Evolutionary conservation across 202 grass and related monocot species (phyloP).

Genomic region (Dendrocalamus latiflorus): DNA sequence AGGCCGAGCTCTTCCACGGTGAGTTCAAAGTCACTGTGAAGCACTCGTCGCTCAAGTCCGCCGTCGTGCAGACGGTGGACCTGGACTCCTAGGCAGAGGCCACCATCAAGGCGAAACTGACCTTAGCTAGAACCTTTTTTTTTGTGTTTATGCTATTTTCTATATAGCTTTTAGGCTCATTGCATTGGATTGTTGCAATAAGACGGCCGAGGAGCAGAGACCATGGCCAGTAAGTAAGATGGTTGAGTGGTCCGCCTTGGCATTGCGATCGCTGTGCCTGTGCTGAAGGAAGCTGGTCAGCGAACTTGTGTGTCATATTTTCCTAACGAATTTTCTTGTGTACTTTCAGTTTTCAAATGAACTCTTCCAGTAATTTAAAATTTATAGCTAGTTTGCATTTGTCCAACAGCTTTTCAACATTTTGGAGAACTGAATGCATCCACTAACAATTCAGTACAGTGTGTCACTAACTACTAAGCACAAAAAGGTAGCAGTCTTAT

Average conservation of each 20-base stretch:
- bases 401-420: not conserved
- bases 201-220: not conserved
- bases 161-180: not conserved
- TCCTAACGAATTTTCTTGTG: not conserved
- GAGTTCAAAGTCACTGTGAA: conserved; percentile 49
- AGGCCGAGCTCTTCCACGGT: conserved; percentile 57
- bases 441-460: not conserved
- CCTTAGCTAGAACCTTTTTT: not conserved
- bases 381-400: not conserved
- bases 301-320: not conserved
- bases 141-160: not conserved
- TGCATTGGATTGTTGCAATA: not conserved
- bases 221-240: not conserved
- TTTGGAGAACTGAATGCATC: conserved; percentile 8
- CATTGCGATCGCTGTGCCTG: not conserved
- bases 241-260: not conserved
- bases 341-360: not conserved
- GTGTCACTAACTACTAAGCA: not conserved
- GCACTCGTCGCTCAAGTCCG: conserved; percentile 29
- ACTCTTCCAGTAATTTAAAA: not conserved
- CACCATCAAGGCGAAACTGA: not conserved
- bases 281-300: not conserved
- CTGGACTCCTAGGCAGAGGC: conserved; percentile 18
- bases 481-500: not conserved
- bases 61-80: conserved; percentile 38